These are phyloP conservation scores for Ploettnerulaceae sp. DNA, from an alignment of 2,329 filamentous ascomycete species.

Conservation along the genomic window DNA sequence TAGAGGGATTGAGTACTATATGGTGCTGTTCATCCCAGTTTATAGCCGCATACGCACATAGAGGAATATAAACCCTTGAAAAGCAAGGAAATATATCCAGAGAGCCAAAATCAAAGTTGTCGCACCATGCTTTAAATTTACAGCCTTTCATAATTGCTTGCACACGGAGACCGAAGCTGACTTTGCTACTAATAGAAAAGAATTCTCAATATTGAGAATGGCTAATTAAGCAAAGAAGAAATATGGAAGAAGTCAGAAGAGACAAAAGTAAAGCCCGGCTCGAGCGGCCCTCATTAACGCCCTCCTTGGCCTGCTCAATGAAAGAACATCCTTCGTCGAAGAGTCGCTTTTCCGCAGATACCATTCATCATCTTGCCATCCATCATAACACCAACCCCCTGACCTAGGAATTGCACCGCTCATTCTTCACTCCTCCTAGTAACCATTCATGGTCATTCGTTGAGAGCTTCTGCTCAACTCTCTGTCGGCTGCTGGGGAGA, in stretches of 20 bases:
- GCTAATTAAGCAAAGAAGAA: constrained; percentile 36
- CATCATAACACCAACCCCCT: constrained; percentile 30
- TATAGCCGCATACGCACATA: constrained; percentile 12
- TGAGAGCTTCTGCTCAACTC: constrained; percentile 97
- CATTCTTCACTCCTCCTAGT: constrained; percentile 50
- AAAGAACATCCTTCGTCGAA: constrained; percentile 18
- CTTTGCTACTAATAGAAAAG: constrained; percentile 30
- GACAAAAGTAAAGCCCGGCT: constrained; percentile 30
- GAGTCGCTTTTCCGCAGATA: constrained; percentile 33
- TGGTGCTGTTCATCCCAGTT: too few relatives aligned
- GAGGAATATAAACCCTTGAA: constrained; percentile 12
- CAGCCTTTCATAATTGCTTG: constrained; percentile 13
- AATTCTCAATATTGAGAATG: constrained; percentile 33
- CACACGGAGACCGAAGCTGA: constrained; percentile 14
- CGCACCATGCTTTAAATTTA: constrained; percentile 19
- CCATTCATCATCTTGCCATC: constrained; percentile 21
- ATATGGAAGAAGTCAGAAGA: constrained; percentile 27
- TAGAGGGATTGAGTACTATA: neutral
- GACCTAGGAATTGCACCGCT: constrained; percentile 8
- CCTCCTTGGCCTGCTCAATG: constrained; percentile 31
- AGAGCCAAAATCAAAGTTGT: constrained; percentile 5
- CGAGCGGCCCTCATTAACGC: constrained; percentile 26
- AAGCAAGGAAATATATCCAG: neutral
- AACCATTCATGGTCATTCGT: constrained; percentile 98
- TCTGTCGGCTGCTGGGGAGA: constrained; percentile 89